Percentiles rank a stretch among this genome's conserved stretches.
phyloP scores from a whole-genome alignment of 106 monocot genomes.

The Ottelia alismoides region DNA sequence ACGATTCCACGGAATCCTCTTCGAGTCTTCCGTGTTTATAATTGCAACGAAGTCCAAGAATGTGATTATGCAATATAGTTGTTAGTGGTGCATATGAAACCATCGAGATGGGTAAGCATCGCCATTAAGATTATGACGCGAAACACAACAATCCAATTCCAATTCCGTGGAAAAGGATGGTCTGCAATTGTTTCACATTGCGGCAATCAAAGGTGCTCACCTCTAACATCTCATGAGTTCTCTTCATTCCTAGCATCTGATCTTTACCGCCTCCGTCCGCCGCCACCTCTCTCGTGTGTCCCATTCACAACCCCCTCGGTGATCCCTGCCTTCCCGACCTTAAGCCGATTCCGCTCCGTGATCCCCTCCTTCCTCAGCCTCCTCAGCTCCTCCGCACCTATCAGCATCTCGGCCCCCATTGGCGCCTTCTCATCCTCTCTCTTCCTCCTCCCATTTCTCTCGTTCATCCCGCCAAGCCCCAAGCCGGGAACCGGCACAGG shows the following conservation, averaged over 20 bases:
- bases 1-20: too few species aligned
- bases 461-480: slow-evolving; percentile 30
- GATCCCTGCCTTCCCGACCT: slow-evolving; percentile 85
- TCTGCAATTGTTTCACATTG: too few species aligned
- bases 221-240: slow-evolving; percentile 93
- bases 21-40: too few species aligned
- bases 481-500: slow-evolving; percentile 60
- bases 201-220: slow-evolving; percentile 17
- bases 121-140: too few species aligned
- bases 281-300: slow-evolving; percentile 95
- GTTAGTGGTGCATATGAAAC: too few species aligned
- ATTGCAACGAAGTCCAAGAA: too few species aligned
- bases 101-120: too few species aligned
- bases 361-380: slow-evolving; percentile 54
- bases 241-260: slow-evolving; percentile 94
- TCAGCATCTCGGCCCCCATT: slow-evolving; percentile 51
- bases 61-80: too few species aligned
- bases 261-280: slow-evolving; percentile 71
- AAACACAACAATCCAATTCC: too few species aligned
- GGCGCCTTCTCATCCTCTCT: slow-evolving; percentile 9
- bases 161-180: background rate
- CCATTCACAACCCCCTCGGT: slow-evolving; percentile 95
- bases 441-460: slow-evolving; percentile 2
- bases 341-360: slow-evolving; percentile 33
- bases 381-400: slow-evolving; percentile 42